Percentiles rank a stretch among this genome's conserved stretches.
Evolutionary conservation across 768 basidiomycete genomes (phyloP).

Genomic region (Phylloporus sp.): DNA sequence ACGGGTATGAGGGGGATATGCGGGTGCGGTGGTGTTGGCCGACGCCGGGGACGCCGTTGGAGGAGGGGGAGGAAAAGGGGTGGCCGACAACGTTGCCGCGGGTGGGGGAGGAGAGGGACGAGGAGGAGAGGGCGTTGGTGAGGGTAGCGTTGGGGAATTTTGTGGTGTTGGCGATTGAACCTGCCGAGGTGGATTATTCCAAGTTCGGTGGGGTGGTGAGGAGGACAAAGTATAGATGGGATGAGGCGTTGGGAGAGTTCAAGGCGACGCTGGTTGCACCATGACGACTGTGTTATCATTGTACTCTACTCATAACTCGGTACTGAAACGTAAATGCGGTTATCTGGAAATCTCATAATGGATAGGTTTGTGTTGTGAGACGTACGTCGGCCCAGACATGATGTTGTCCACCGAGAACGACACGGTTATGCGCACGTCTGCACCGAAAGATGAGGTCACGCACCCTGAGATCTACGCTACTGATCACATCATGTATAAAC

Average conservation of each 20-base stretch:
- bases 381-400: too few species aligned
- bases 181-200: constrained; percentile 62
- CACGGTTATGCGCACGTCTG: too few species aligned
- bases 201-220: constrained; percentile 54
- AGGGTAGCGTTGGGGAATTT: constrained; percentile 62
- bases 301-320: too few species aligned
- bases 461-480: too few species aligned
- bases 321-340: too few species aligned
- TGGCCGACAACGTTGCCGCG: constrained; percentile 60
- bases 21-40: constrained; percentile 73
- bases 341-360: too few species aligned
- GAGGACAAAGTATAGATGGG: constrained; percentile 52
- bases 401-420: too few species aligned
- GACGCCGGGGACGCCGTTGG: constrained; percentile 55
- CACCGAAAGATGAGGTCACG: too few species aligned
- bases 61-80: constrained; percentile 52
- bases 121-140: constrained; percentile 44
- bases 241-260: constrained; percentile 42
- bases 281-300: too few species aligned
- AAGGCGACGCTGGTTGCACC: constrained; percentile 62
- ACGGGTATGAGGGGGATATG: constrained; percentile 57
- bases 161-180: constrained; percentile 69
- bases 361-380: too few species aligned
- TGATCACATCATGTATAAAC: too few species aligned
- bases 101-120: constrained; percentile 41